Base-by-base conservation (phyloP, 305 asterid species). In the Solanum aculeatissimum region DNA sequence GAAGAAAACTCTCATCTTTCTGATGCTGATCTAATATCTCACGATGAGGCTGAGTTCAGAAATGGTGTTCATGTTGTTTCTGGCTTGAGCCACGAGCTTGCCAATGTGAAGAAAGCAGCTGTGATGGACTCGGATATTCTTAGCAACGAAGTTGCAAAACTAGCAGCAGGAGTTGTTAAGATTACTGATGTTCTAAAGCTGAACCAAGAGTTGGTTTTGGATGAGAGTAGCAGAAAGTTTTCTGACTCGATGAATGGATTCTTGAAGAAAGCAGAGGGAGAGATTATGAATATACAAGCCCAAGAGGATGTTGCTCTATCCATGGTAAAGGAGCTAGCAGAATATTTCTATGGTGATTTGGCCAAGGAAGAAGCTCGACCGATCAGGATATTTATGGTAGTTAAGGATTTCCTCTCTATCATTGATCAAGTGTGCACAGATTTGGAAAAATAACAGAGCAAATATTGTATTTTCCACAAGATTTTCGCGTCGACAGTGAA, bases 391-490 rank as follows among this genome's bases (percentile, higher is more conserved):
- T 96, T 95, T 87, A 87, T 88, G 90, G 92, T 96, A 4, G 98
- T 94, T 19, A 84, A 92, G 71, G 98, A 96, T 85, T 96, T 96
- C 77, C 89, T 96, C 72, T 82, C 87, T 15, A 89, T 88, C 49
- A 96, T 96, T 14, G 99, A 96, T 74, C 95, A 87, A 53, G 98
- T 93, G 6, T 95, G 98, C 88, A 96, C 92, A 91, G 98, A 96
- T 16, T 92, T 3, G 92, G 95, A 18, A 92, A 92, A 87, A 91
- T 93, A 86, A 95, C 89, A 43, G 95, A 93, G 84, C 87, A 97
- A 45, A 90, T 83, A 13, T 75, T 84, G 29, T 84, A 77, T 69
- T 84, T 72, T 89, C 89, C 43, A 65, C 43, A 65, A 27, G 72
- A 29, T 65, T 29, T 65, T 29, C 12, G 21, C 21, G 1, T 65